Conservation (phyloP, 2,329 filamentous ascomycete genomes). For the Cryphonectria carpinicola region DNA sequence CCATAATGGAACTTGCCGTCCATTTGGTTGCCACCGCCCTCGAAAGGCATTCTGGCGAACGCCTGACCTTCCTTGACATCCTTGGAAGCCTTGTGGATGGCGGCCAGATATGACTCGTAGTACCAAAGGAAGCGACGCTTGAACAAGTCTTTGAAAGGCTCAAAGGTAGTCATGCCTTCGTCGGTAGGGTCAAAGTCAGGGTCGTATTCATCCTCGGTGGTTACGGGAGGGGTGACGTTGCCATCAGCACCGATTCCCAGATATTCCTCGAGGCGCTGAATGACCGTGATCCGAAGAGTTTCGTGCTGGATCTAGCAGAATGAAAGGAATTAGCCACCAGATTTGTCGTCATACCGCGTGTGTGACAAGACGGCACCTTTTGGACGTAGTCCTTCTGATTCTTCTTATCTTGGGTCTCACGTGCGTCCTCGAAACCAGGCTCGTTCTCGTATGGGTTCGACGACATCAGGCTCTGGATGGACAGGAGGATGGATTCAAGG, state of each 20-base stretch:
- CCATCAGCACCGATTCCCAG: conserved; percentile 66
- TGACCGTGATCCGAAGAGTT: conserved; percentile 81
- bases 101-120: conserved; percentile 80
- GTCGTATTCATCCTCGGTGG: conserved; percentile 45
- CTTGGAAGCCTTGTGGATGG: conserved; percentile 67
- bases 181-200: conserved; percentile 54
- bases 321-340: not conserved
- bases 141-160: conserved; percentile 87
- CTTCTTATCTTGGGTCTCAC: conserved; percentile 69
- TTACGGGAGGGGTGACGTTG: conserved; percentile 39
- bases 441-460: conserved; percentile 95
- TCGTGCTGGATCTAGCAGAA: conserved; percentile 80
- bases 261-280: conserved; percentile 81
- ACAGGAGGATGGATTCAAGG: conserved; percentile 89
- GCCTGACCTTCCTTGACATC: conserved; percentile 65
- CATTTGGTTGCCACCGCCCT: conserved; percentile 77
- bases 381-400: conserved; percentile 75
- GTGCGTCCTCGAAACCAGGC: conserved; percentile 84
- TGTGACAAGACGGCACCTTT: conserved; percentile 64
- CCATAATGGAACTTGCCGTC: conserved; percentile 83
- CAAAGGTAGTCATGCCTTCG: conserved; percentile 64
- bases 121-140: conserved; percentile 97
- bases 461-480: conserved; percentile 96
- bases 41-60: conserved; percentile 89
- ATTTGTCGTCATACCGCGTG: not conserved